These are phyloP conservation scores for Eucalyptus pauciflora DNA, from an alignment of 345 rosid genomes.

Conservation along the genomic window DNA sequence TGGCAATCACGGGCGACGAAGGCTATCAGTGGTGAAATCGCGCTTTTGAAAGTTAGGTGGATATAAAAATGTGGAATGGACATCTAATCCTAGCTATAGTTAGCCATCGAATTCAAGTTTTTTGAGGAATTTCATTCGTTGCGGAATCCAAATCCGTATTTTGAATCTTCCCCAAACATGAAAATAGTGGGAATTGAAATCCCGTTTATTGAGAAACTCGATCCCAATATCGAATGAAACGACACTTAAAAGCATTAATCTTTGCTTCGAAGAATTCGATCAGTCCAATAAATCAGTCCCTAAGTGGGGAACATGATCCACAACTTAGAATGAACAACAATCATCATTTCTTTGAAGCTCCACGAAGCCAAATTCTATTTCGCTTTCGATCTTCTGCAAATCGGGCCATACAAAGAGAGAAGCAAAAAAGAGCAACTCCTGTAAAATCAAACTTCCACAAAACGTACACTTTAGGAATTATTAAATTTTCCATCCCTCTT, in stretches of 20 bases:
- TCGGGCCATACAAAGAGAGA: background rate
- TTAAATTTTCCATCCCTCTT: background rate
- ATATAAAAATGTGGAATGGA: background rate
- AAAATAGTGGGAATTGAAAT: background rate
- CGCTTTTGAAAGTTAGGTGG: background rate
- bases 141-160: background rate
- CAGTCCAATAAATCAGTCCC: background rate
- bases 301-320: background rate
- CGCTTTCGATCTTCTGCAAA: background rate
- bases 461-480: background rate
- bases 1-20: background rate
- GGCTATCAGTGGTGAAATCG: background rate
- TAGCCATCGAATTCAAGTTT: background rate
- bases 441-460: background rate
- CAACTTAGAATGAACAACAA: background rate
- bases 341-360: background rate
- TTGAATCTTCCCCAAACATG: background rate
- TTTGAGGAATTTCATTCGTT: background rate
- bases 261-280: background rate
- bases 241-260: background rate
- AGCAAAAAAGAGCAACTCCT: background rate
- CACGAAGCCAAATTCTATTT: background rate
- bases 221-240: accelerated
- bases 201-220: accelerated
- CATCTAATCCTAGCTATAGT: background rate